A percentile compares a stretch with the other conserved stretches of the same genome.
Evolutionary conservation across 2,329 filamentous ascomycete genomes (phyloP).

Genomic region (Penicillium sp.): DNA sequence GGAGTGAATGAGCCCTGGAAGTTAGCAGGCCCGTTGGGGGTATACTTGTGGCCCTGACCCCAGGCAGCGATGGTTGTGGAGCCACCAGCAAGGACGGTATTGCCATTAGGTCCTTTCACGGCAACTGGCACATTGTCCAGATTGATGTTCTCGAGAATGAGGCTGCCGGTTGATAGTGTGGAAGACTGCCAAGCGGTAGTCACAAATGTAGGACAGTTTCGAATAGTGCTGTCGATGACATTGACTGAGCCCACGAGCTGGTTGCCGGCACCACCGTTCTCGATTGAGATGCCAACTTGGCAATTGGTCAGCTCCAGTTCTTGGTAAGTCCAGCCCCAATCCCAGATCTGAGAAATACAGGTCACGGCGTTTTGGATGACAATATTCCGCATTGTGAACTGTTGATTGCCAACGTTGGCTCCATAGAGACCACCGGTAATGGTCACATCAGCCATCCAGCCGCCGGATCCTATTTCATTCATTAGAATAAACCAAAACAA

Average conservation of each 20-base stretch:
- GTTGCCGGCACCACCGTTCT: conserved; percentile 38
- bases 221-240: conserved; percentile 55
- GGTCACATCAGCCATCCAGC: conserved; percentile 56
- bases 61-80: conserved; percentile 40
- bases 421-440: conserved; percentile 61
- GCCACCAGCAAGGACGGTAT: conserved; percentile 40
- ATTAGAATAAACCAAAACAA: not conserved
- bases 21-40: conserved; percentile 43
- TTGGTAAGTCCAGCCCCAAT: conserved; percentile 58
- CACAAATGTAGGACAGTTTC: conserved; percentile 50
- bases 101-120: conserved; percentile 39
- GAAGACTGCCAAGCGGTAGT: conserved; percentile 45
- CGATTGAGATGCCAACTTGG: conserved; percentile 51
- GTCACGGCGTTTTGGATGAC: conserved; percentile 51
- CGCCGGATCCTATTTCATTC: conserved; percentile 47
- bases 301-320: conserved; percentile 53
- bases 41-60: conserved; percentile 46
- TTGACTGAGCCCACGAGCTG: conserved; percentile 54
- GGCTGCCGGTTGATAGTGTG: conserved; percentile 45
- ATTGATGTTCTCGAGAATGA: conserved; percentile 55
- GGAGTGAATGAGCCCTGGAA: conserved; percentile 46
- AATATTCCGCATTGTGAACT: conserved; percentile 59
- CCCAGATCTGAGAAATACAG: conserved; percentile 56
- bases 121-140: conserved; percentile 50
- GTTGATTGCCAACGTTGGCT: conserved; percentile 61